Evolutionary conservation across 2,329 filamentous ascomycete species (phyloP).

Genomic region (Cladosporium colombiae): DNA sequence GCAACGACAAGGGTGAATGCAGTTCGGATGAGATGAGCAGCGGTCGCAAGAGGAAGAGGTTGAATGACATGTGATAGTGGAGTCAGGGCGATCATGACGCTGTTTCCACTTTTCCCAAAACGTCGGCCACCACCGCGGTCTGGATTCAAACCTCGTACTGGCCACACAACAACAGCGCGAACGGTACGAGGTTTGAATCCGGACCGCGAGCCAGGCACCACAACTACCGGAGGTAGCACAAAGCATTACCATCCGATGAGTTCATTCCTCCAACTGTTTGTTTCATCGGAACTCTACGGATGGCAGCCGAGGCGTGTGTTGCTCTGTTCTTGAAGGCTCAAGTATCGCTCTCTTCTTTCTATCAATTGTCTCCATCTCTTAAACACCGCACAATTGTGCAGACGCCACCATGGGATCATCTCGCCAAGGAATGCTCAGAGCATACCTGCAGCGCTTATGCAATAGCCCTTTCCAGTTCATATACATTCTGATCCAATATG

Average conservation of each 20-base stretch:
- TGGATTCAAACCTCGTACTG: too few species aligned
- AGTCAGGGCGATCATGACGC: background rate
- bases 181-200: too few species aligned
- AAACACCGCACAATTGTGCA: background rate
- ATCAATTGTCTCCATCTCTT: too few species aligned
- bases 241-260: background rate
- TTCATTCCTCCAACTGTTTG: background rate
- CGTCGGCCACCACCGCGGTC: too few species aligned
- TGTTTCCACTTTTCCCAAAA: background rate
- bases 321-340: background rate
- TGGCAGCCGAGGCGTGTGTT: background rate
- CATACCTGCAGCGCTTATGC: constrained; percentile 33
- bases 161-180: too few species aligned
- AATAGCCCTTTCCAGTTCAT: constrained; percentile 57
- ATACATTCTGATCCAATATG: constrained; percentile 66
- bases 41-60: background rate
- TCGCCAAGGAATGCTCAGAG: constrained; percentile 6
- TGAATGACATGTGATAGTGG: constrained; percentile 2
- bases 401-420: constrained; percentile 21
- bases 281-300: background rate
- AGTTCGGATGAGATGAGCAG: background rate
- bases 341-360: background rate
- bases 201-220: background rate
- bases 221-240: too few species aligned
- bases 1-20: background rate